Percentiles rank a stretch among this genome's conserved stretches.
These are phyloP conservation scores for Xerocomellus amylosporus DNA, from an alignment of 768 basidiomycete genomes.

Conservation along the genomic window DNA sequence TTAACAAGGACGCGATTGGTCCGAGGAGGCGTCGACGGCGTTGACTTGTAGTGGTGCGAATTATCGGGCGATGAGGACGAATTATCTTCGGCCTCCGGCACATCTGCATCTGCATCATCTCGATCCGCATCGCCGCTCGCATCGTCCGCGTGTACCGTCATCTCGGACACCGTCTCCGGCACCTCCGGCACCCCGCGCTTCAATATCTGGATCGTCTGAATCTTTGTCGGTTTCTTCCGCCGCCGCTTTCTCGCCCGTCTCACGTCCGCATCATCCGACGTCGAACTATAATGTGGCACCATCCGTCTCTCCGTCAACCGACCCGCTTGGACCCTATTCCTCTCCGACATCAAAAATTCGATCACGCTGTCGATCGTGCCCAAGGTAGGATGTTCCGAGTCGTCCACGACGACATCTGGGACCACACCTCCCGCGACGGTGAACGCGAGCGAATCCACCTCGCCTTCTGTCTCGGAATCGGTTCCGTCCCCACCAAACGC, in stretches of 20 bases:
- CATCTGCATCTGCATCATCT: slow-evolving; percentile 16
- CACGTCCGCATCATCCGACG: slow-evolving; percentile 39
- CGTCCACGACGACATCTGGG: slow-evolving; percentile 21
- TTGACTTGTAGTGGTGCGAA: slow-evolving; percentile 21
- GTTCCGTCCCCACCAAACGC: slow-evolving; percentile 19
- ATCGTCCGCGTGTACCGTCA: slow-evolving; percentile 22
- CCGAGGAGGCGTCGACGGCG: slow-evolving; percentile 32
- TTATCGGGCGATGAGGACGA: slow-evolving; percentile 32
- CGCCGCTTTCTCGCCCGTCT: slow-evolving; percentile 40
- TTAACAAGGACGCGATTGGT: slow-evolving; percentile 18
- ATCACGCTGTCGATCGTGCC: slow-evolving; percentile 73
- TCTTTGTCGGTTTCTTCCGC: slow-evolving; percentile 33
- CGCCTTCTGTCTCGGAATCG: slow-evolving; percentile 37
- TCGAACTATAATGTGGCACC: slow-evolving; percentile 30
- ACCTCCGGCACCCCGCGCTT: slow-evolving; percentile 18
- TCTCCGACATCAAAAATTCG: slow-evolving; percentile 71
- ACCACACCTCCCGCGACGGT: slow-evolving; percentile 28
- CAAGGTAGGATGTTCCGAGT: slow-evolving; percentile 56
- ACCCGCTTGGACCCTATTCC: slow-evolving; percentile 53
- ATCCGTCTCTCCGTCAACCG: slow-evolving; percentile 29
- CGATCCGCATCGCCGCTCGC: slow-evolving; percentile 28
- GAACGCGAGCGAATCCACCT: slow-evolving; percentile 26
- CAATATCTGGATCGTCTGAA: slow-evolving; percentile 24
- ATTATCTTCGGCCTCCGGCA: slow-evolving; percentile 18
- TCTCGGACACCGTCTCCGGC: slow-evolving; percentile 23